Base-by-base conservation (phyloP, 768 basidiomycete genomes). In the Udeniomyces megalosporus region DNA sequence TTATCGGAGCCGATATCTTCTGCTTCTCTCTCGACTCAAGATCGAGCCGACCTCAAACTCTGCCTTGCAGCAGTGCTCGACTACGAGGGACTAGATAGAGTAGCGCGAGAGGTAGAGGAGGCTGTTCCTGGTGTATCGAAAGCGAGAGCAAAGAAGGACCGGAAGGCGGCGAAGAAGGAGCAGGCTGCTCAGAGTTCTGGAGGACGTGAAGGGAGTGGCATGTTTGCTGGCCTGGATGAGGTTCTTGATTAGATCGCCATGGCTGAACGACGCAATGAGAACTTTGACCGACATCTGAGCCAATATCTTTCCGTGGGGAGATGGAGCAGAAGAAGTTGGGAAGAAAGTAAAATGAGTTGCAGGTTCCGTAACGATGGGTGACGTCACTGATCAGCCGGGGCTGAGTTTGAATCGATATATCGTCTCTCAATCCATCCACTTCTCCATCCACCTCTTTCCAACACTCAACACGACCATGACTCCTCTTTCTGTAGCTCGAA, bases 121-220 rank as follows among this genome's bases (percentile, higher is more conserved):
- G 32, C 22, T 7, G 31, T 50, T 4, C 14, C 12, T 29, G 46
- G 22, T 15, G 38, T 51, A 49, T 29, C 35, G 2, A 48, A 50
- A 29, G 38, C 35, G 24, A 38, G 34, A 20, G 48, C 55, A 4
- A 56, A 53, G 61, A 62, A 62, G 53, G 47, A 48, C 28, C 26
- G 20, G 49, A 57, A 49, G 32, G 42, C 50, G 47, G 46, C 54
- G 8, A 61, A 61, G 32, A 61, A 61, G 60, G 52, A 54, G 45
- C 44, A 45, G 44, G 60, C 42, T 42, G 52, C 38, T 44, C 11
- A 12, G 52, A 11, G 32, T 2, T 51, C 44, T 4, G 52, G 29
- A 22, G 45, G 45, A 31, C 45, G 22, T 12, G 32, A 17, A 7
- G 60, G 28, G 20, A 46, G 51, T 3, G 28, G 28, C 49, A n/a